A percentile compares a stretch with the other conserved stretches of the same genome.
Evolutionary conservation across 2,329 filamentous ascomycete genomes (phyloP).

Genomic region (Colletotrichum scovillei): DNA sequence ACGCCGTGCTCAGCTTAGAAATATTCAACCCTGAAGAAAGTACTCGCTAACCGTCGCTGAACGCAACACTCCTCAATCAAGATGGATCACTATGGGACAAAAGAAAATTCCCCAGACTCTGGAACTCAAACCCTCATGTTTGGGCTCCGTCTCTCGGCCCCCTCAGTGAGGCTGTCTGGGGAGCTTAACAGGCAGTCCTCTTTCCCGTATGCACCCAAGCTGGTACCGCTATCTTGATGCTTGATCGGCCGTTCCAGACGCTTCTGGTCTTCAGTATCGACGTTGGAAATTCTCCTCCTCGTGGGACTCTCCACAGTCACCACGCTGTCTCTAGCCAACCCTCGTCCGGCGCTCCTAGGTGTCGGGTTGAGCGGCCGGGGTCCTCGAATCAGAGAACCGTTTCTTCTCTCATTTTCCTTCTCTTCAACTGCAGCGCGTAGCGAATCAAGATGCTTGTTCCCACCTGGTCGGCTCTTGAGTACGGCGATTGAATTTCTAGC

Average conservation of each 20-base stretch:
- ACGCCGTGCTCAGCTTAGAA: constrained; percentile 5
- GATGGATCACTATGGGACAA: background rate
- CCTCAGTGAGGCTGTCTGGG: constrained; percentile 46
- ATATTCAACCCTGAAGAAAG: background rate
- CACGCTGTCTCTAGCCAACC: background rate
- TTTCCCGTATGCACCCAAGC: constrained; percentile 56
- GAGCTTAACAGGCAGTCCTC: constrained; percentile 58
- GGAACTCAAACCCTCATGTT: constrained; percentile 43
- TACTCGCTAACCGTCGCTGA: constrained; percentile 4
- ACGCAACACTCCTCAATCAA: background rate
- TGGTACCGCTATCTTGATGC: constrained; percentile 49
- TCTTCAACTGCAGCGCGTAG: constrained; percentile 20
- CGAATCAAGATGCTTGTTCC: background rate
- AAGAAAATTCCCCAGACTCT: constrained; percentile 16
- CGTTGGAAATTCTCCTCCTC: background rate
- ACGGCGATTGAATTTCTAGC: constrained; percentile 24
- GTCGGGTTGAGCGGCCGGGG: constrained; percentile 8
- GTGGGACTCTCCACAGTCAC: background rate
- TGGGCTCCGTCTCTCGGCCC: constrained; percentile 11
- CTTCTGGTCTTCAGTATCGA: background rate
- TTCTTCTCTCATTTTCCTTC: constrained; percentile 22
- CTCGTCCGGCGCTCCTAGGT: constrained; percentile 23
- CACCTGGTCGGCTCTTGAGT: constrained; percentile 10
- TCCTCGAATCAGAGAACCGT: constrained; percentile 1
- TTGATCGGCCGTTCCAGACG: background rate